phyloP scores from a whole-genome alignment of 305 asterid genomes.

The Vinca major region DNA sequence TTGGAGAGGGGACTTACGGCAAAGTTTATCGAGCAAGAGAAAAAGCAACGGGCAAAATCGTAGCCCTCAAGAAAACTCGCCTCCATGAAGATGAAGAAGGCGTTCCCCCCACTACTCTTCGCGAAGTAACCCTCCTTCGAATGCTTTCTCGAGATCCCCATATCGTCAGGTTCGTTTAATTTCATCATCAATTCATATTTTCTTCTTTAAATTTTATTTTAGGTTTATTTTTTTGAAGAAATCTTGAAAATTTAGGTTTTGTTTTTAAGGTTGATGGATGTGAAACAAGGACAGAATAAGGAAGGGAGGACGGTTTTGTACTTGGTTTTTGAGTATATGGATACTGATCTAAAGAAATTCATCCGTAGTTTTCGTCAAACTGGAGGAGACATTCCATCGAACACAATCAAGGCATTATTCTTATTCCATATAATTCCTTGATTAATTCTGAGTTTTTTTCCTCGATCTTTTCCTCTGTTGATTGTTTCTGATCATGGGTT shows the following conservation, averaged over 20 bases:
- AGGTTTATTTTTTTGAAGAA: not conserved
- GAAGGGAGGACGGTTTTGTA: slow-evolving; percentile 90
- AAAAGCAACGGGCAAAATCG: slow-evolving; percentile 83
- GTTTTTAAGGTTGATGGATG: slow-evolving; percentile 64
- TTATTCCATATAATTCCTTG: not conserved
- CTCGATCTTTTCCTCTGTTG: not conserved
- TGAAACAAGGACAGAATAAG: slow-evolving; percentile 81
- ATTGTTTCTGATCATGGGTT: not conserved
- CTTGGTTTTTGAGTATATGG: slow-evolving; percentile 94
- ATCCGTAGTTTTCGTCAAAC: slow-evolving; percentile 60
- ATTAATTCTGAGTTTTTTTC: not conserved
- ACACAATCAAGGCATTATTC: slow-evolving; percentile 46
- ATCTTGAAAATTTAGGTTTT: not conserved
- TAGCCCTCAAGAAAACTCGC: slow-evolving; percentile 86
- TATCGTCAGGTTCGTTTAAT: slow-evolving; percentile 46
- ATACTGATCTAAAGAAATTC: slow-evolving; percentile 83
- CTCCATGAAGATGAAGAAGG: slow-evolving; percentile 40
- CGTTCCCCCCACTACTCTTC: slow-evolving; percentile 26
- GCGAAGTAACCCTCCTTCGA: slow-evolving; percentile 21
- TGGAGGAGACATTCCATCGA: slow-evolving; percentile 41
- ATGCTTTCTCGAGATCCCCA: slow-evolving; percentile 49
- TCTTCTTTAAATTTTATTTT: slow-evolving; percentile 1
- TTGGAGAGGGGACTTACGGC: slow-evolving; percentile 98
- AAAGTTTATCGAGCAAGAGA: slow-evolving; percentile 91
- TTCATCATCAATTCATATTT: not conserved